Percentiles rank a stretch among this genome's conserved stretches.
Evolutionary conservation across 768 basidiomycete species (phyloP).

Genomic region (Dendrothele bispora): DNA sequence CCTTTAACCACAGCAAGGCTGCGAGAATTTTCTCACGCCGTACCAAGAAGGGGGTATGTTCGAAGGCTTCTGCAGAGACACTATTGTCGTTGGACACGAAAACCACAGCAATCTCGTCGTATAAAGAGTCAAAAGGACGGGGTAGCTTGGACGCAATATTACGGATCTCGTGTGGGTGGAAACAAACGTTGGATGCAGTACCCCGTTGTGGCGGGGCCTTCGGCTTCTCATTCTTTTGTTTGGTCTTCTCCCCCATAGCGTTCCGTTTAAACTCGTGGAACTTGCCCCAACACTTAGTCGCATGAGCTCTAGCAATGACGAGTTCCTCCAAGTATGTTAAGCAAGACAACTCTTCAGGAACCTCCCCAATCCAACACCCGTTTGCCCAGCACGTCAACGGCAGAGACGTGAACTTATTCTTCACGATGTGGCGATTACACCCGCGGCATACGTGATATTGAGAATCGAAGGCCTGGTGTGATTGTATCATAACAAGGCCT

Average conservation of each 20-base stretch:
- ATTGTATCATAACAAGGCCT: slow-evolving; percentile 3
- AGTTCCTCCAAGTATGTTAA: slow-evolving; percentile 14
- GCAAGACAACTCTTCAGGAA: slow-evolving; percentile 7
- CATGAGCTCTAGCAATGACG: slow-evolving; percentile 10
- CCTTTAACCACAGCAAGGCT: slow-evolving; percentile 13
- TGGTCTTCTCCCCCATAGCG: too few species aligned
- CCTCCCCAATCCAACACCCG: slow-evolving; percentile 18
- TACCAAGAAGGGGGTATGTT: slow-evolving; percentile 14
- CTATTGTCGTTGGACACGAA: slow-evolving; percentile 6
- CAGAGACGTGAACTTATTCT: slow-evolving; percentile 7
- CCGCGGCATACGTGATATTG: slow-evolving; percentile 4
- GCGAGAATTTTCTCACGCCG: slow-evolving; percentile 1
- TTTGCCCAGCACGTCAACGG: slow-evolving; percentile 18
- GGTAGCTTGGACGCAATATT: background rate
- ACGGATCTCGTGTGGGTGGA: slow-evolving; percentile 12
- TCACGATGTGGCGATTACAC: slow-evolving; percentile 6
- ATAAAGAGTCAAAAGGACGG: slow-evolving; percentile 10
- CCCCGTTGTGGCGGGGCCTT: slow-evolving; percentile 3
- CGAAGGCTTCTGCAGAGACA: slow-evolving; percentile 5
- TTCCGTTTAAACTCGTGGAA: background rate
- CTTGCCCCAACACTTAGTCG: slow-evolving; percentile 12
- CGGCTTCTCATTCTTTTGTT: background rate
- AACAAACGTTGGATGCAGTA: slow-evolving; percentile 13
- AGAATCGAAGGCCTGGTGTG: slow-evolving; percentile 6
- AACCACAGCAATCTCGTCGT: slow-evolving; percentile 15